Base-by-base conservation (phyloP, 2,329 filamentous ascomycete species). In the Metarhizium anisopliae region DNA sequence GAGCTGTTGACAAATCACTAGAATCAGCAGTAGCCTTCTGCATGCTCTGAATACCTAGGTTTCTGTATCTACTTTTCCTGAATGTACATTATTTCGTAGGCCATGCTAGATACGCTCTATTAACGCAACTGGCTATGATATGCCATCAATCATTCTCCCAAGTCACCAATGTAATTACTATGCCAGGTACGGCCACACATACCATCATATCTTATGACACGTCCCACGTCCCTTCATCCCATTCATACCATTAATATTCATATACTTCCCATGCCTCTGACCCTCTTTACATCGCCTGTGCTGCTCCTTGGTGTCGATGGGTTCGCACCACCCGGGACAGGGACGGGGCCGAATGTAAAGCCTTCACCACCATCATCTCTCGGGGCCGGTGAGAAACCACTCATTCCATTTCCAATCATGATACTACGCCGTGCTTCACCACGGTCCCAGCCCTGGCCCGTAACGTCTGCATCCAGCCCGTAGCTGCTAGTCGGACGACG, bases 401-500 rank as follows among this genome's bases (percentile, higher is more conserved):
- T 78, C 2, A 71, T 66, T 0, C 77, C 76, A 50, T 78, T 77
- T 25, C 76, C 77, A 45, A 82, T 69, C 61, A 84, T 72, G 55
- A 83, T 69, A 56, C 81, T 83, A 60, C 75, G 74, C 55, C 81
- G 70, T 14, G 79, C 77, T 6, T 78, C 79, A 2, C 76, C 74
- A 4, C 70, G 68, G 55, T 79, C 75, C 77, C 80, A 82, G 4
- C 76, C 77, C 51, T 69, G 62, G 2, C 74, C 72, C 2, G 74
- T 67, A 20, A 79, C 68, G 59, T 82, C 80, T 16, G 77, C 72
- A n/a, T 74, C 75, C 40, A 84, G 72, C 14, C 81, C 81, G 64
- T 82, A 84, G 63, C 76, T 79, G 67, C 80, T 83, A 55, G 77
- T 68, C 36, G 79, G 80, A 40, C 80, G 74, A 13, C 64, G 62